A percentile compares a stretch with the other conserved stretches of the same genome.
phyloP scores from a whole-genome alignment of 2,329 filamentous ascomycete species.

The Exophiala sp. region DNA sequence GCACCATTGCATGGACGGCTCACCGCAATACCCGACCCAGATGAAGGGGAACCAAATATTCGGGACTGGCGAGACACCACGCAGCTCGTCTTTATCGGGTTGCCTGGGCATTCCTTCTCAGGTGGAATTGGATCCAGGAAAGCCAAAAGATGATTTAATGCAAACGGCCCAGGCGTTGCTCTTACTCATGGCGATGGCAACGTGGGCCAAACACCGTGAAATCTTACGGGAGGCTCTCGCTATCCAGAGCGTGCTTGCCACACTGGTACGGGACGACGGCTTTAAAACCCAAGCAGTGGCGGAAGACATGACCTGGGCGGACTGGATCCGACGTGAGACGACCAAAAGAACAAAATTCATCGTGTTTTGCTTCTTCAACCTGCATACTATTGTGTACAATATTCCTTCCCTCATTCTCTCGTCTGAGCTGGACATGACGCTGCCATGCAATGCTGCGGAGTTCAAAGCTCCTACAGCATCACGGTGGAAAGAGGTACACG shows the following conservation, averaged over 20 bases:
- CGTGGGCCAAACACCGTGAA: slow-evolving; percentile 29
- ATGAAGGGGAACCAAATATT: slow-evolving; percentile 20
- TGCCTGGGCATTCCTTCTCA: no score
- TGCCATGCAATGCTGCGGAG: slow-evolving; percentile 37
- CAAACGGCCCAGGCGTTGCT: slow-evolving; percentile 27
- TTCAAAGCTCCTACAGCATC: slow-evolving; percentile 33
- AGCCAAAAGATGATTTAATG: slow-evolving; percentile 25
- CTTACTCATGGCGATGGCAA: slow-evolving; percentile 29
- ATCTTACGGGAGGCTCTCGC: slow-evolving; percentile 29
- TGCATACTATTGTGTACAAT: slow-evolving; percentile 39
- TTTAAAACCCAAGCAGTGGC: slow-evolving; percentile 19
- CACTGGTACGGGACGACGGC: slow-evolving; percentile 28
- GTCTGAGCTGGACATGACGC: slow-evolving; percentile 35
- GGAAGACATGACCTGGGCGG: slow-evolving; percentile 30
- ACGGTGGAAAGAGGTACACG: slow-evolving; percentile 34
- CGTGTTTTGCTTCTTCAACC: slow-evolving; percentile 37
- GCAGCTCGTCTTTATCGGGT: slow-evolving; percentile 13
- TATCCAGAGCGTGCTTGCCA: slow-evolving; percentile 29
- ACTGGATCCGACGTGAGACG: slow-evolving; percentile 36
- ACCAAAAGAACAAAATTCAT: slow-evolving; percentile 36
- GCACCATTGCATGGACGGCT: slow-evolving; percentile 17
- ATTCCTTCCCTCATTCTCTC: slow-evolving; percentile 36
- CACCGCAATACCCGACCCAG: slow-evolving; percentile 12
- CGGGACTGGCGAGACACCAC: slow-evolving; percentile 20
- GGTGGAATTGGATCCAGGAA: no score